Percentiles rank a stretch among this genome's conserved stretches.
phyloP scores from a whole-genome alignment of 768 basidiomycete genomes.

The Mycena amicta region DNA sequence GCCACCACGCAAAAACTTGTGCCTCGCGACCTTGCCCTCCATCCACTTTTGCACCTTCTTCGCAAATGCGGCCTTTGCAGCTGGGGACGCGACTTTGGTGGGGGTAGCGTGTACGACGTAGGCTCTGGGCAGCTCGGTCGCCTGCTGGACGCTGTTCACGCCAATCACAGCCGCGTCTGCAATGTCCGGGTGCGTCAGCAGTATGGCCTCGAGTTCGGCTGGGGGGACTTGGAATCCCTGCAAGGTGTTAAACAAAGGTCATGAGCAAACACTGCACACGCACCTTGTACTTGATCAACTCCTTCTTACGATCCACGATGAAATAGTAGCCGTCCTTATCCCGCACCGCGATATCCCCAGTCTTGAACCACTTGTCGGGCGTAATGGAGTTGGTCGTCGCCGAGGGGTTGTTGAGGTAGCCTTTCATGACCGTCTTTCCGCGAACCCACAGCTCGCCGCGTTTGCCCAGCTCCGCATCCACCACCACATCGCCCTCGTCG shows the following conservation, averaged over 20 bases:
- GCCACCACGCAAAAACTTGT: slow-evolving; percentile 67
- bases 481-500: slow-evolving; percentile 37
- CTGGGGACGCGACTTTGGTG: slow-evolving; percentile 14
- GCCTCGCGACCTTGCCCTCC: slow-evolving; percentile 51
- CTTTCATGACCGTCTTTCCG: slow-evolving; percentile 69
- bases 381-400: slow-evolving; percentile 62
- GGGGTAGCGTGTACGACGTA: slow-evolving; percentile 45
- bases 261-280: slow-evolving; percentile 11
- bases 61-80: slow-evolving; percentile 39
- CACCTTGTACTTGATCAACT: slow-evolving; percentile 60
- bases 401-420: slow-evolving; percentile 60
- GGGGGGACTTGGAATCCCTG: slow-evolving; percentile 53
- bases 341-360: slow-evolving; percentile 62
- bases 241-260: background rate
- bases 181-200: slow-evolving; percentile 60
- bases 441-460: slow-evolving; percentile 71
- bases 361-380: slow-evolving; percentile 69
- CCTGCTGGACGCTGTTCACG: slow-evolving; percentile 49
- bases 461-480: slow-evolving; percentile 41
- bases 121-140: slow-evolving; percentile 68
- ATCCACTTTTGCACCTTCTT: slow-evolving; percentile 55
- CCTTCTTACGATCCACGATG: slow-evolving; percentile 62
- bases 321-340: slow-evolving; percentile 61
- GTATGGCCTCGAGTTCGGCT: slow-evolving; percentile 65
- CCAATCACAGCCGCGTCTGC: slow-evolving; percentile 73